phyloP scores from a whole-genome alignment of 225 moss, liverwort and hornwort species.

The Ulota crispa region DNA sequence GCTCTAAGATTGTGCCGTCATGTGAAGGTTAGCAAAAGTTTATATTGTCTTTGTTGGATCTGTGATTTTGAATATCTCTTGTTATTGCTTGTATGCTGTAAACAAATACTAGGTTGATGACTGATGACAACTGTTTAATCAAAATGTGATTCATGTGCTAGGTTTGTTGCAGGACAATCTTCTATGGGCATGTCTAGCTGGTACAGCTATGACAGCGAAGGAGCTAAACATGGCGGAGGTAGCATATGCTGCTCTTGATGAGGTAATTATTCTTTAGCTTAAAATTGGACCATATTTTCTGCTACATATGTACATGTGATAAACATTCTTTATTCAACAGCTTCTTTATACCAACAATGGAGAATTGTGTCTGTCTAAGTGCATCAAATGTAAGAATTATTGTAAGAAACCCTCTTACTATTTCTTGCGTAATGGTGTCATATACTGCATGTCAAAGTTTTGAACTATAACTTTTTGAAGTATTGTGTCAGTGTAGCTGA shows the following conservation, averaged over 20 bases:
- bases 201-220: constrained; percentile 63
- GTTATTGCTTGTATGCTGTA: background rate
- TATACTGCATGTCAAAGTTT: too few relatives aligned
- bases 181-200: constrained; percentile 93
- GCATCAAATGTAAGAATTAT: background rate
- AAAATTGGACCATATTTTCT: background rate
- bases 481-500: too few relatives aligned
- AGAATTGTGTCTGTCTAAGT: background rate
- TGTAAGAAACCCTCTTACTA: too few relatives aligned
- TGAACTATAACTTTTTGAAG: too few relatives aligned
- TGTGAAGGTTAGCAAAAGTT: constrained; percentile 50
- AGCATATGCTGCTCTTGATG: constrained; percentile 86
- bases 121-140: background rate
- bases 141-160: background rate
- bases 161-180: constrained; percentile 68
- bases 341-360: background rate
- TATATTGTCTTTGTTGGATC: background rate
- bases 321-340: background rate
- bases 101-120: background rate
- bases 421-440: too few relatives aligned
- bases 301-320: background rate
- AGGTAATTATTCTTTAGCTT: constrained; percentile 39
- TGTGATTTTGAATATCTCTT: background rate
- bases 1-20: constrained; percentile 71
- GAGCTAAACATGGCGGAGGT: constrained; percentile 77